These are phyloP conservation scores for Drechslera avenae DNA, from an alignment of 2,329 filamentous ascomycete species.

Conservation along the genomic window DNA sequence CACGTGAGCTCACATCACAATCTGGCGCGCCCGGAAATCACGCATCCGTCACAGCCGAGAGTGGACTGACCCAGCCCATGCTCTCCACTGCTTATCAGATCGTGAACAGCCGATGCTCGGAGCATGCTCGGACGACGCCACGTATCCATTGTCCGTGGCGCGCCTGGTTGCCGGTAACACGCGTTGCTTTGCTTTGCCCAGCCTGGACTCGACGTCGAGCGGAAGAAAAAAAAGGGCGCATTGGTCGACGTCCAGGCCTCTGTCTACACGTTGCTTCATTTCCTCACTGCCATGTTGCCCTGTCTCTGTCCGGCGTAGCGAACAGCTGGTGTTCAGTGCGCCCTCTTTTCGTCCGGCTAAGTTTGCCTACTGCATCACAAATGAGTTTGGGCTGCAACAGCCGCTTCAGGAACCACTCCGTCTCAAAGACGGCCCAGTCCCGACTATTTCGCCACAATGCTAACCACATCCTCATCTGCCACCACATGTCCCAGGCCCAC, in stretches of 20 bases:
- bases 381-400: too few species aligned
- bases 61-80: conserved; percentile 31
- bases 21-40: conserved; percentile 11
- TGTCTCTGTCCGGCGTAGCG: neutral
- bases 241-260: too few species aligned
- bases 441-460: conserved; percentile 58
- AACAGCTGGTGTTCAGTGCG: neutral
- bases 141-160: conserved; percentile 3
- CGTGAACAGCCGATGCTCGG: conserved; percentile 19
- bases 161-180: too few species aligned
- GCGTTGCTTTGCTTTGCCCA: neutral
- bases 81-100: conserved; percentile 26
- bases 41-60: conserved; percentile 7
- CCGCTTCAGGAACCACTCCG: too few species aligned
- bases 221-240: too few species aligned
- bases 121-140: conserved; percentile 19
- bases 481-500: conserved; percentile 86
- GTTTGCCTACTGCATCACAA: neutral
- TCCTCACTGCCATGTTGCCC: neutral
- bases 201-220: neutral
- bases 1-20: conserved; percentile 12
- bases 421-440: neutral
- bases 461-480: conserved; percentile 70
- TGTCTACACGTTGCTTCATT: neutral
- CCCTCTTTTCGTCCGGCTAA: too few species aligned